Percentiles rank a stretch among this genome's conserved stretches.
phyloP scores from a whole-genome alignment of 2,329 filamentous ascomycete genomes.

The Tolypocladium capitatum region DNA sequence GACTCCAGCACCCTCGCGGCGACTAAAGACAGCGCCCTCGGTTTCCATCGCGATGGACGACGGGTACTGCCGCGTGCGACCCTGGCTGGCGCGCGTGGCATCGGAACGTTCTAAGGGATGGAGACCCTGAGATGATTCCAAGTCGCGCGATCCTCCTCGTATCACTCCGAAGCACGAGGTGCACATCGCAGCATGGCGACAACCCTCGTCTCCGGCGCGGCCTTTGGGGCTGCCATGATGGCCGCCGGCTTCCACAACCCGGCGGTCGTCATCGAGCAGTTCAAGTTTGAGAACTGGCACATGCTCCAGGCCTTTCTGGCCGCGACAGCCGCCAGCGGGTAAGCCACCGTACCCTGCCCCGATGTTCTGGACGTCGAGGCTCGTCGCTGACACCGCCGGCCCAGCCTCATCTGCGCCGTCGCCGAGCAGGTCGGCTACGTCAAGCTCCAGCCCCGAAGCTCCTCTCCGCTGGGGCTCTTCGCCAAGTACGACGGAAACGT shows the following conservation, averaged over 20 bases:
- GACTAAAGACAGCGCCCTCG: not conserved
- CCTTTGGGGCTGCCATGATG: conserved; percentile 49
- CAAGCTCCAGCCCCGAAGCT: conserved; percentile 31
- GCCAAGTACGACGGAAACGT: conserved; percentile 49
- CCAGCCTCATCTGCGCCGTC: conserved; percentile 32
- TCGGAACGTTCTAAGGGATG: not conserved
- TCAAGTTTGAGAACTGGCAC: conserved; percentile 47
- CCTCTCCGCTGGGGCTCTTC: conserved; percentile 39
- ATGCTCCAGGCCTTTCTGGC: conserved; percentile 54
- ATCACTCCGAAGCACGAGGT: too few species aligned
- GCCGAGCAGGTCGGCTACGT: conserved; percentile 29
- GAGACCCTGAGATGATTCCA: not conserved
- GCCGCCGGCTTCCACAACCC: conserved; percentile 48
- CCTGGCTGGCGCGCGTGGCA: too few species aligned
- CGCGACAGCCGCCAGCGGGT: conserved; percentile 50
- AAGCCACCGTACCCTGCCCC: conserved; percentile 15
- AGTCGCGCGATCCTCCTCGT: too few species aligned
- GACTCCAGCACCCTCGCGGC: not conserved
- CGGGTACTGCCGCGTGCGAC: not conserved
- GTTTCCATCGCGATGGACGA: not conserved
- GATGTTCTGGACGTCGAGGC: not conserved
- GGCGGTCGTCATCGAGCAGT: conserved; percentile 45
- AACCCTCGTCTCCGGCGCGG: conserved; percentile 34
- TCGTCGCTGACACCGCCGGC: not conserved
- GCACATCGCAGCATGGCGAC: conserved; percentile 11